Evolutionary conservation across 1,284 basidiomycete species (phyloP), one percentile per base, ranked within the genome.

Genomic region (Cutaneotrichosporon sp.): DNA sequence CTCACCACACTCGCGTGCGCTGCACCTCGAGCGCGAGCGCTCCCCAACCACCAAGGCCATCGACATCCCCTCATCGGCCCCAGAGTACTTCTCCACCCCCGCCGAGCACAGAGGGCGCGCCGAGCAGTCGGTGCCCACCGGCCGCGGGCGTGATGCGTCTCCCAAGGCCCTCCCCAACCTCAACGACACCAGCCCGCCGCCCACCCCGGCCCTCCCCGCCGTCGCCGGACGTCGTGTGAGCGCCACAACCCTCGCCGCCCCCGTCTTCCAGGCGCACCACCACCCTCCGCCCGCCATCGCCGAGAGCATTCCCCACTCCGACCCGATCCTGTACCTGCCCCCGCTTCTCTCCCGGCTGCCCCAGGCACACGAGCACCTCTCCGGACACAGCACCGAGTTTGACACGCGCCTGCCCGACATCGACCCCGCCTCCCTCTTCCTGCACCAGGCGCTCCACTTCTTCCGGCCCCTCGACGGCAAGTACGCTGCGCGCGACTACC

Each of bases 371-470:
- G 62, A 56, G 2, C 60, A 67, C 47, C 53, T 59, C 20, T 42
- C 43, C 14, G 36, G 65, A 53, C 60, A 59, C 9, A 53, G 72
- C 0, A 58, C 64, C 56, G 78, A 84, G 20, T 92, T 91, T 10
- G 83, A 86, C 67, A 88, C 89, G 0, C 87, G 86, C 31, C 82
- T 95, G 1, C 92, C 92, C 0, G 81, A 89, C 65, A 92, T 95
- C 53, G 90, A 93, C 72, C 85, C 87, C 0, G 88, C 86, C 2
- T 91, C 90, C 2, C 79, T 93, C n/a, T 88, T 89, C 0, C 81
- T 97, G 3, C 92, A 95, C 79, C 87, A 87, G 73, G 89, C 91
- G 0, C 81, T 95, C 42, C 91, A 95, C 73, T 76, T 82, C 54
- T 93, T 95, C 80, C 82, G 73, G 24, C 90, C 91, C 0, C 51